Evolutionary conservation across 1,284 basidiomycete genomes (phyloP), one percentile per base, ranked within the genome.

Genomic region (Gomphus sp.): DNA sequence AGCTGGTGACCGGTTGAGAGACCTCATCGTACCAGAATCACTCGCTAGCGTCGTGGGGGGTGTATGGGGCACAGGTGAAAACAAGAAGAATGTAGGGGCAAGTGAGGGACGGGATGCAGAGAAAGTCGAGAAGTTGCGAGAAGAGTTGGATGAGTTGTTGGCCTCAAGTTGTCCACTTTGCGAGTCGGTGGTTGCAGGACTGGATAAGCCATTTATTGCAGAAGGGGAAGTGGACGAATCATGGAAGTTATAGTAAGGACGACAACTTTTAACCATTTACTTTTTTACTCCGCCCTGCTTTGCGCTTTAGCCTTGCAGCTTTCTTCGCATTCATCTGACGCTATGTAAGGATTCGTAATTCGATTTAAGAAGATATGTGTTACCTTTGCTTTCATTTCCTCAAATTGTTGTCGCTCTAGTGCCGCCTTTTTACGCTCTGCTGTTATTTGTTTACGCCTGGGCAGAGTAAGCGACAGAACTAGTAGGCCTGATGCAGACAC

Each of bases 21-120:
- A 95, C 69, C 75, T 98, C 55, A 95, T 98, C 66, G 76, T 96
- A 4, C 94, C 95, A 11, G 94, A 97, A 66, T 90, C 92, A 5
- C 78, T 98, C 28, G 92, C 89, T 28, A 78, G 80, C 45, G 74
- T 87, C 31, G 82, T 90, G 56, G 81, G 83, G 16, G 76, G 82
- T 41, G 82, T 82, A 25, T 74, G 74, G 58, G 77, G 77, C 52
- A 86, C 84, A 83, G 83, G 87, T 65, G 58, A 52, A 80, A 82
- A 53, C 80, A 81, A 61, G 47, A 59, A 67, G 62, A 57, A 64
- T 64, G 59, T 59, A 33, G 55, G 57, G 55, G 61, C 59, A 25
- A 44, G 61, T 59, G 53, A 84, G 84, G 65, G 81, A 73, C 31
- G 62, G 75, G 74, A 74, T 61, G 79, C 77, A 66, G 77, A 80